These are phyloP conservation scores for Misopates orontium DNA, from an alignment of 257 asterid genomes.

Conservation along the genomic window DNA sequence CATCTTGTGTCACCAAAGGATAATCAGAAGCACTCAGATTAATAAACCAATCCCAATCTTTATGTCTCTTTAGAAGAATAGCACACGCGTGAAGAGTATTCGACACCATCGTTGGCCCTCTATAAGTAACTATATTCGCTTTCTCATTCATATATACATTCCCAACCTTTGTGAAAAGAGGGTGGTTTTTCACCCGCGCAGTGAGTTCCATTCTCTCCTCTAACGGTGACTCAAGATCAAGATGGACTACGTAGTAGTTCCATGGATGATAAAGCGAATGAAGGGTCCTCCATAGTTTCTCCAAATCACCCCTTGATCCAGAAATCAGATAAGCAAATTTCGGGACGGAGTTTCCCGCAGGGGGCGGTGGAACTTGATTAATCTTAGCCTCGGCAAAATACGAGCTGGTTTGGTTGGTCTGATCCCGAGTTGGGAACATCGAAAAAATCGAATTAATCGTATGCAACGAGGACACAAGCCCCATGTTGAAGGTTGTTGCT, in stretches of 20 bases:
- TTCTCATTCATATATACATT: conserved; percentile 51
- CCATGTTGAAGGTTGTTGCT: conserved; percentile 44
- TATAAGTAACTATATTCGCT: conserved; percentile 65
- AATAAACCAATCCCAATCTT: conserved; percentile 70
- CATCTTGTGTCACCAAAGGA: conserved; percentile 66
- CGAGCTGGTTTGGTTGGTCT: conserved; percentile 31
- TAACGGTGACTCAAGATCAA: conserved; percentile 52
- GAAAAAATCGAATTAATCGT: conserved; percentile 46
- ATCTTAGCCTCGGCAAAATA: conserved; percentile 39
- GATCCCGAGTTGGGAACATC: conserved; percentile 32
- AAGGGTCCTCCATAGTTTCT: conserved; percentile 61
- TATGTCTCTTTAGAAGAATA: conserved; percentile 46
- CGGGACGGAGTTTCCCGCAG: conserved; percentile 37
- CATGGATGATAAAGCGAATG: conserved; percentile 51
- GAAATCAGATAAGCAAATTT: conserved; percentile 54
- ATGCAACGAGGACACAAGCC: conserved; percentile 41
- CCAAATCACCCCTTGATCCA: conserved; percentile 53
- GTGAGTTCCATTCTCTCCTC: conserved; percentile 58
- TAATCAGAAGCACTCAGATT: conserved; percentile 64
- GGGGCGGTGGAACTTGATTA: conserved; percentile 32
- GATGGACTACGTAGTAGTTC: conserved; percentile 60
- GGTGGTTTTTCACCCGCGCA: conserved; percentile 41
- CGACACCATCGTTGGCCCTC: conserved; percentile 69
- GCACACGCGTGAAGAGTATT: conserved; percentile 65
- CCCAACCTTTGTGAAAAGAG: conserved; percentile 44